phyloP scores from a whole-genome alignment of 345 rosid species.

The Gossypium mustelinum region DNA sequence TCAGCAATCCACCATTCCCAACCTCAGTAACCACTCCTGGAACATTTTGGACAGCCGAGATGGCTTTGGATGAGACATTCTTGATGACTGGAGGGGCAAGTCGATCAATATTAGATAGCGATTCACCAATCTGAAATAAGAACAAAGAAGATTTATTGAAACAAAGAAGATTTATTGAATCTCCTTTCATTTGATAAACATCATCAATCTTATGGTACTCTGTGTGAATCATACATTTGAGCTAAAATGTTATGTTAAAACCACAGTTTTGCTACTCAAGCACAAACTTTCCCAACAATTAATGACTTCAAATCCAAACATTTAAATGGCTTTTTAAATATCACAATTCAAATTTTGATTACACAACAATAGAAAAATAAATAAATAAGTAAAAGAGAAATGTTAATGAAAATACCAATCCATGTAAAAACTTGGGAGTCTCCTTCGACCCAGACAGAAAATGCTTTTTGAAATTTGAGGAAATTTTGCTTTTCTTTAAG shows the following conservation, averaged over 20 bases:
- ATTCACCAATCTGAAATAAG: slow-evolving; percentile 62
- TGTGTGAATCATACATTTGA: background rate
- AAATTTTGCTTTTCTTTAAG: background rate
- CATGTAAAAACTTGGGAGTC: background rate
- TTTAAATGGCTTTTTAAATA: background rate
- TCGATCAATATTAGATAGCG: slow-evolving; percentile 53
- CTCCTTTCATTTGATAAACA: background rate
- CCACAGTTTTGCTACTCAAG: background rate
- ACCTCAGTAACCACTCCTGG: slow-evolving; percentile 68
- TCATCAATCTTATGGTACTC: background rate
- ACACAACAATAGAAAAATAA: background rate
- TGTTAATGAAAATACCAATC: background rate
- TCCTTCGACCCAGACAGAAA: background rate
- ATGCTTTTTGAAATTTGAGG: background rate
- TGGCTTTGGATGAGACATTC: slow-evolving; percentile 72
- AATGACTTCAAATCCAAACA: background rate
- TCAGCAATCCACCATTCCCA: slow-evolving; percentile 57
- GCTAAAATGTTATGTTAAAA: background rate
- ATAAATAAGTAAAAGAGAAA: too few species aligned
- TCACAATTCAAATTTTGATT: background rate
- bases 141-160: background rate
- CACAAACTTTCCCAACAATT: background rate
- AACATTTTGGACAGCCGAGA: slow-evolving; percentile 67
- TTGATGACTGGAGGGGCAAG: slow-evolving; percentile 64
- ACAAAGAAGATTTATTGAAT: background rate